These are phyloP conservation scores for Rhytidhysteron rufulum DNA, from an alignment of 2,329 filamentous ascomycete species.

Conservation along the genomic window DNA sequence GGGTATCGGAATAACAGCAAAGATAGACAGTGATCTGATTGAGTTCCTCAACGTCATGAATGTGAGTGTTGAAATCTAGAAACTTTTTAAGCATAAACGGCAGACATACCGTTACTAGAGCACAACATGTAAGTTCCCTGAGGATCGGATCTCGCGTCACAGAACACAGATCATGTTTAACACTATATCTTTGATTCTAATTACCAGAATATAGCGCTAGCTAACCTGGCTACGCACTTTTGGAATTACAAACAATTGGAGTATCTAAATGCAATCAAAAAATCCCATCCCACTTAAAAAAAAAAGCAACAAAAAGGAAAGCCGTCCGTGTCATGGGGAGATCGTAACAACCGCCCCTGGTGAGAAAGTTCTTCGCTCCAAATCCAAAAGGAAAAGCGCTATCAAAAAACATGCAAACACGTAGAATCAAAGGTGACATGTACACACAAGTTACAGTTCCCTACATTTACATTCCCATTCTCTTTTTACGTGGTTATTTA, in stretches of 20 bases:
- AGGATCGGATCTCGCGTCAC: too few species aligned
- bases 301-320: neutral
- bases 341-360: neutral
- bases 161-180: too few species aligned
- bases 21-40: too few species aligned
- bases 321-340: conserved; percentile 1
- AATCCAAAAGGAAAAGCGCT: neutral
- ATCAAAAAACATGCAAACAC: neutral
- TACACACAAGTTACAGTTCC: neutral
- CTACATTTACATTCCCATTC: neutral
- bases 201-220: neutral
- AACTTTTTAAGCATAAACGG: too few species aligned
- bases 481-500: neutral
- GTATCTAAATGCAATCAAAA: neutral
- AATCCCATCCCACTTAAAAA: neutral
- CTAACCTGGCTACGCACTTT: neutral
- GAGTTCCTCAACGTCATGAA: too few species aligned
- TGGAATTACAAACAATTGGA: neutral
- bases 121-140: too few species aligned
- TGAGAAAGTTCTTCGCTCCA: neutral
- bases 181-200: neutral
- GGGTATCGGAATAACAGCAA: too few species aligned
- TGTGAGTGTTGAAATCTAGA: too few species aligned
- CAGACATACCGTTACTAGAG: too few species aligned
- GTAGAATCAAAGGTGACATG: conserved; percentile 1